Evolutionary conservation across 805 yeast genomes (phyloP).

Genomic region (Hanseniaspora lachancei): DNA sequence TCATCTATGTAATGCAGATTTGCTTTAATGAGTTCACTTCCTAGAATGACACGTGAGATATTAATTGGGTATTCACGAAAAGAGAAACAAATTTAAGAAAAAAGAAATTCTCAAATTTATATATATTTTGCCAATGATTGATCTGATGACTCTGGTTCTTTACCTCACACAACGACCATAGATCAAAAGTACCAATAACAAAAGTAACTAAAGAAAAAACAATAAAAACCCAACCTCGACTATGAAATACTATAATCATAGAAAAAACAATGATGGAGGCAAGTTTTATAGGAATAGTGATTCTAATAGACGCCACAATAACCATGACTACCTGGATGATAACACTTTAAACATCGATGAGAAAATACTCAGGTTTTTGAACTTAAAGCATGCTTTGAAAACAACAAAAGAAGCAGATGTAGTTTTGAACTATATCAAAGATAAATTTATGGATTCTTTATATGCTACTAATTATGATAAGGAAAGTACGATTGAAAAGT

Average conservation of each 20-base stretch:
- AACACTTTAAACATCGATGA: constrained; percentile 1
- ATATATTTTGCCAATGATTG: too few relatives aligned
- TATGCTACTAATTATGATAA: not conserved
- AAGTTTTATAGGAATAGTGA: constrained; percentile 16
- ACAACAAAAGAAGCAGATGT: not conserved
- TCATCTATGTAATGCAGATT: too few relatives aligned
- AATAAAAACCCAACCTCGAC: too few relatives aligned
- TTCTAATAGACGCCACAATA: not conserved
- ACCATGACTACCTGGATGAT: not conserved
- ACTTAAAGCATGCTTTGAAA: not conserved
- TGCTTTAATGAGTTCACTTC: too few relatives aligned
- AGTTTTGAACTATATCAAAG: not conserved
- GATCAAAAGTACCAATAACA: too few relatives aligned
- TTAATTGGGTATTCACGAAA: too few relatives aligned
- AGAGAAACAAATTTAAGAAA: too few relatives aligned
- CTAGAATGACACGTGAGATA: too few relatives aligned
- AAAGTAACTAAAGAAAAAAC: too few relatives aligned
- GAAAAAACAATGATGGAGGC: constrained; percentile 21
- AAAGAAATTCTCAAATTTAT: too few relatives aligned
- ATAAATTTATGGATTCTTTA: not conserved
- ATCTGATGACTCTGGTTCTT: too few relatives aligned
- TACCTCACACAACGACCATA: too few relatives aligned
- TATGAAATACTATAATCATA: constrained; percentile 8
- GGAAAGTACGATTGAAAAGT: not conserved
- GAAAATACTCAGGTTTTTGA: constrained; percentile 1